Evolutionary conservation across 2,329 filamentous ascomycete genomes (phyloP), one percentile per base, ranked within the genome.

Genomic region (Chaetomiaceae sp.): DNA sequence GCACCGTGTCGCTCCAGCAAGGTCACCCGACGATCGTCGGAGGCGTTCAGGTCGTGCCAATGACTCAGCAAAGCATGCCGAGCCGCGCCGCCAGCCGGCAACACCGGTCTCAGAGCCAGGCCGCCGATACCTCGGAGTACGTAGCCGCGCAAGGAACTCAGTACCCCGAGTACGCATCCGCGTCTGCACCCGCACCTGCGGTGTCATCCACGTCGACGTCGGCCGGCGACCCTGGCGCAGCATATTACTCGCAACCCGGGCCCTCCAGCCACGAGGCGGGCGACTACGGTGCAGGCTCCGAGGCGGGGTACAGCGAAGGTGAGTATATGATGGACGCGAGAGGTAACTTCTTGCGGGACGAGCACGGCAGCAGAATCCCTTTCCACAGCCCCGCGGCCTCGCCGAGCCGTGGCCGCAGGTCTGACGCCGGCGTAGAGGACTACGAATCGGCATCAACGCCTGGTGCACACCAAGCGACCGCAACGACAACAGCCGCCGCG

Each of bases 21-120:
- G 93, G 93, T 6, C 82, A 89, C 50, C 87, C 91, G 12, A 96
- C 89, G 1, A 74, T 94, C 39, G 86, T 98, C 8, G 89, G 90
- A 39, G 91, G 91, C 34, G 88, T 97, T 11, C 90, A 96, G 61
- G 93, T 98, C 11, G 87, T 97, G 15, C 93, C 93, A 6, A 95
- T 94, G 87, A 83, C 83, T n/a, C n/a, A n/a, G 37, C 83, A 85
- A 55, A 83, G 83, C 9, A 73, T 82, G 11, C 73, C 76, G 3
- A 79, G 75, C 58, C 76, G 77, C 48, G 70, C 74, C 40, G 65
- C 66, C 42, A 75, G 68, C 54, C 64, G 68, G 34, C 66, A 69
- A 41, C 67, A 72, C 38, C 61, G 63, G 44, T 53, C 62, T 5
- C 64, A 66, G 18, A 54, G 51, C 36, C 63, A 61, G 29, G 48